Base-by-base conservation (phyloP, 345 rosid species). In the Populus deltoides region DNA sequence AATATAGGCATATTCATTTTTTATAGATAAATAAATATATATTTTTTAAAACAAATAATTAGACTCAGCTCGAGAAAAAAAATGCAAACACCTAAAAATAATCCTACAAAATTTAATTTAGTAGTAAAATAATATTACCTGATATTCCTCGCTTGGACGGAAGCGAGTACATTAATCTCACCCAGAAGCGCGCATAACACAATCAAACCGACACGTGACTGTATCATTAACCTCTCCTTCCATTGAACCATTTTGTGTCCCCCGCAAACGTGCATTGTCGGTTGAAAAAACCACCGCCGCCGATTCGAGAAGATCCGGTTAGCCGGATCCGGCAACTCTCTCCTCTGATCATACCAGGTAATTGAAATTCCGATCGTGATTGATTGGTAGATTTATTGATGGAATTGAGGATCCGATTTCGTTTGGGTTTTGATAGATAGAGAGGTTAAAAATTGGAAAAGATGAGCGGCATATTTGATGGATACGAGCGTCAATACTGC, bases 401-500 rank as follows among this genome's bases (percentile, higher is more conserved):
- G 31, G 38, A 7, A 75, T 35, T 38, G 29, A 33, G 22, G 69
- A 66, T 8, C 15, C 12, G 25, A 61, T 61, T 8, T 20, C 22
- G 24, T 22, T 12, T 61, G 66, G 69, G 41, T 17, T 66, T 27
- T 13, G 38, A 65, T 24, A 55, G 74, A 41, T 77, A 51, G 57
- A 38, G 49, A 8, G 45, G 38, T 59, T 43, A 16, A 59, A 20
- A 70, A 69, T 15, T 9, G 33, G 57, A 29, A 43, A 78, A 20
- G 62, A 82, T 82, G 85, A 78, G 85, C 29, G 61, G 66, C 22
- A 81, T 78, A 20, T 82, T 78, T 72, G 85, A 82, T 57, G 74
- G 85, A 45, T 82, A 78, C 57, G 85, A 82, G 70, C 85, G 81
- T 24, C 82, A 71, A 29, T 82, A 82, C 72, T 78, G 85, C 74